A percentile compares a stretch with the other conserved stretches of the same genome.
Evolutionary conservation across 192 early-diverging fungal species (phyloP).

Genomic region (Diversispora epigaea): DNA sequence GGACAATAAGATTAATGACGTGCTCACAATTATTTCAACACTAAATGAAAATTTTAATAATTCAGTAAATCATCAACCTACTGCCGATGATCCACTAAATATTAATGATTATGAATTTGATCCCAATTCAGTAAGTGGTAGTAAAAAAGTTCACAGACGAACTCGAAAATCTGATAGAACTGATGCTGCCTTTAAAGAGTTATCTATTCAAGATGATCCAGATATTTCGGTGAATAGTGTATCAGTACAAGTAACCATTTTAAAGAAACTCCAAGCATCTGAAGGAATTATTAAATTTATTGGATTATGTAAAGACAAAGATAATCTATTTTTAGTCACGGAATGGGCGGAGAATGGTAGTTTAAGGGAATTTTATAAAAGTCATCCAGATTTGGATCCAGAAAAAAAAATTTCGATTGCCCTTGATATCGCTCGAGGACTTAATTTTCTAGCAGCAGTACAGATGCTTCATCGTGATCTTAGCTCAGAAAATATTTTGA

Average conservation of each 20-base stretch:
- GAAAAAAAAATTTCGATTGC: conserved; percentile 38
- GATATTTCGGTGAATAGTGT: neutral
- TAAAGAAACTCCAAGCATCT: neutral
- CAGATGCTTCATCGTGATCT: conserved; percentile 34
- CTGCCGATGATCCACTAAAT: neutral
- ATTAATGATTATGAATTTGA: neutral
- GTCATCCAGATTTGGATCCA: neutral
- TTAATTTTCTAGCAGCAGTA: conserved; percentile 35
- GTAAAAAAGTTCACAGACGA: neutral
- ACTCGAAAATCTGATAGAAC: neutral
- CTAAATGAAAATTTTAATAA: neutral
- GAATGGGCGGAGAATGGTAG: conserved; percentile 28
- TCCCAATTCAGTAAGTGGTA: neutral
- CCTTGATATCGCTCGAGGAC: conserved; percentile 38
- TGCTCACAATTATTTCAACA: neutral
- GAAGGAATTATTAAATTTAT: conserved; percentile 2
- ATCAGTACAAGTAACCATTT: neutral
- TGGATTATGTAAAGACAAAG: neutral
- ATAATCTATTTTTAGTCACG: conserved; percentile 1
- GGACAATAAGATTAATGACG: neutral
- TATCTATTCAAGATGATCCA: neutral
- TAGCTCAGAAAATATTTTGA: conserved; percentile 28
- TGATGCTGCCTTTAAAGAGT: neutral
- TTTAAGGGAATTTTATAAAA: conserved; percentile 37
- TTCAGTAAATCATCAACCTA: neutral